Evolutionary conservation across 495 filamentous ascomycete genomes (phyloP).

Genomic region (Penicillium bialowiezense): DNA sequence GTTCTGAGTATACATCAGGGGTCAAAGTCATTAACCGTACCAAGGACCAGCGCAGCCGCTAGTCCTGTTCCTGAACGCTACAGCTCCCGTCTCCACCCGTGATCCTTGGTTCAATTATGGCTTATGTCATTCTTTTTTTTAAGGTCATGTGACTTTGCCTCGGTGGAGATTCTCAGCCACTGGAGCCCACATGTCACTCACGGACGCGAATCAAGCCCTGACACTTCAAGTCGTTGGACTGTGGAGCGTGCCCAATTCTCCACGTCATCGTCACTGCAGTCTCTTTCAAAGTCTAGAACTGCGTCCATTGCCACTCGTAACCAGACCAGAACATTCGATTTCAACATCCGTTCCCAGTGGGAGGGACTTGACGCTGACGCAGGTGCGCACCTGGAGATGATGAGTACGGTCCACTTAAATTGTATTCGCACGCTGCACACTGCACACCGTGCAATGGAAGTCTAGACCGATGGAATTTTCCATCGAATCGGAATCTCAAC

Average conservation of each 20-base stretch:
- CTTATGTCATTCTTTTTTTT: too few relatives aligned
- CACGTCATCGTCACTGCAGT: constrained; percentile 1
- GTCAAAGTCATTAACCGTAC: constrained; percentile 15
- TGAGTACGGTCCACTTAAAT: constrained; percentile 1
- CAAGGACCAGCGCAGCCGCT: constrained; percentile 19
- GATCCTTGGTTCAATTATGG: constrained; percentile 2
- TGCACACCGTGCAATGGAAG: neutral
- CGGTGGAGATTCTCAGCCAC: neutral
- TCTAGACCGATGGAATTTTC: neutral
- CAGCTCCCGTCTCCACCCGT: constrained; percentile 9
- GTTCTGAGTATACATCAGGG: too few relatives aligned
- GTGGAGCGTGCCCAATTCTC: constrained; percentile 3
- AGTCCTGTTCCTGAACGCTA: constrained; percentile 41
- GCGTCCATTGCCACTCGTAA: constrained; percentile 10
- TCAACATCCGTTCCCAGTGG: constrained; percentile 66
- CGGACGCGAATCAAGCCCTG: neutral
- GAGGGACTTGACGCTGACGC: constrained; percentile 64
- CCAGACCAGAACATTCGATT: constrained; percentile 56
- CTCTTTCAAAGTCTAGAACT: constrained; percentile 12
- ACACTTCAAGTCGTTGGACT: neutral
- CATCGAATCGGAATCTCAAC: constrained; percentile 2
- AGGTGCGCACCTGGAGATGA: constrained; percentile 50
- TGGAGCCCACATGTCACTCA: too few relatives aligned
- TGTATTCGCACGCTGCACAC: neutral
- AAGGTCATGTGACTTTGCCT: too few relatives aligned